phyloP scores from a whole-genome alignment of 2,329 filamentous ascomycete genomes.

The Fusarium falciforme region DNA sequence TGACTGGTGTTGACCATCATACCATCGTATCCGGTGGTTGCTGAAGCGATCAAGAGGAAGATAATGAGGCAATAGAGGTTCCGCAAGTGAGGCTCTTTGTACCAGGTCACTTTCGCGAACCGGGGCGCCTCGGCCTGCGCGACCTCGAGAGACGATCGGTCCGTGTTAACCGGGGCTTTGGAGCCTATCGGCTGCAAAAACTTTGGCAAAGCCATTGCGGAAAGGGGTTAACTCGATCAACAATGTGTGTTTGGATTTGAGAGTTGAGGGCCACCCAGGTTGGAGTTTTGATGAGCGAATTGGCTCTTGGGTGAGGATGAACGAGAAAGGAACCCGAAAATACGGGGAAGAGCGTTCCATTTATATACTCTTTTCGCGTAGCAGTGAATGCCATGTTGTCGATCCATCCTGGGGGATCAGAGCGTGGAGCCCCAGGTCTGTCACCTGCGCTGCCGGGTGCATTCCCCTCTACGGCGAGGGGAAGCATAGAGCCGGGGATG shows the following conservation, averaged over 20 bases:
- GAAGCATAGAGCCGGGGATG: conserved; percentile 27
- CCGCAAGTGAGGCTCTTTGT: conserved; percentile 65
- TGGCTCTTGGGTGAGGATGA: conserved; percentile 30
- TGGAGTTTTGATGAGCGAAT: conserved; percentile 7
- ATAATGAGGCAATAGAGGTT: conserved; percentile 65
- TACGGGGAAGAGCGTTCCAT: conserved; percentile 29
- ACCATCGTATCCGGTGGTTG: conserved; percentile 72
- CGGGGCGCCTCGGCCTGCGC: conserved; percentile 59
- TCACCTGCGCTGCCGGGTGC: conserved; percentile 8
- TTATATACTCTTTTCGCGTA: conserved; percentile 35
- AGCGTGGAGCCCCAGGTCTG: neutral
- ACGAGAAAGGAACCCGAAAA: conserved; percentile 11
- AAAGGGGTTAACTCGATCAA: neutral
- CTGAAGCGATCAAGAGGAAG: conserved; percentile 69
- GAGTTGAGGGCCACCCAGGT: neutral
- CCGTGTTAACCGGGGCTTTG: conserved; percentile 22
- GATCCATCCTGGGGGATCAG: conserved; percentile 16
- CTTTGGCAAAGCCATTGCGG: conserved; percentile 40
- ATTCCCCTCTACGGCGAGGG: conserved; percentile 28
- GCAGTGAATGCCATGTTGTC: conserved; percentile 7
- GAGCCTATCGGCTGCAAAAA: conserved; percentile 40
- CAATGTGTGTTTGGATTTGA: conserved; percentile 2
- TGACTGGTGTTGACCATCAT: conserved; percentile 70
- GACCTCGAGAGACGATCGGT: conserved; percentile 45
- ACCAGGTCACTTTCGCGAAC: conserved; percentile 68